Percentiles rank a stretch among this genome's conserved stretches.
Conservation (phyloP, 495 filamentous ascomycete species). For the Beverwykella pulmonaria region DNA sequence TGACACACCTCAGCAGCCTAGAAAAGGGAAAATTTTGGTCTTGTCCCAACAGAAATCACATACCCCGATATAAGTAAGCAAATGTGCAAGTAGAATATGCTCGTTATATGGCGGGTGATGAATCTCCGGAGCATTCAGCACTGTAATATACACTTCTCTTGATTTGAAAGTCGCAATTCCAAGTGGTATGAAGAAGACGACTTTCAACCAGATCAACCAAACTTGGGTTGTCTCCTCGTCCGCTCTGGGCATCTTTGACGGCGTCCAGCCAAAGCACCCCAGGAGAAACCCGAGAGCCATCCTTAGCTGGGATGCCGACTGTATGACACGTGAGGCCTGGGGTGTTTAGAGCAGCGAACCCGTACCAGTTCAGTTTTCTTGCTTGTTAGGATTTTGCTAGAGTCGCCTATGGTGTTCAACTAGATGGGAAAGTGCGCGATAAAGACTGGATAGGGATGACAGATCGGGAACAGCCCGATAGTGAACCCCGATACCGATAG, state of each 20-base stretch:
- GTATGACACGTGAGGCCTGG: too few species aligned
- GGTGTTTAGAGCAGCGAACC: not conserved
- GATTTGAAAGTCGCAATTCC: conserved; percentile 22
- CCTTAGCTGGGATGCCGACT: too few species aligned
- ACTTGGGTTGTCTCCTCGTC: conserved; percentile 14
- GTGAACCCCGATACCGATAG: too few species aligned
- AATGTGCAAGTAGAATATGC: conserved; percentile 15
- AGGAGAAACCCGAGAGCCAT: conserved; percentile 1
- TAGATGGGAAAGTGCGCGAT: not conserved
- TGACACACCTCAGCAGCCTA: not conserved
- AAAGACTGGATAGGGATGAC: not conserved
- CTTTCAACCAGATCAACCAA: conserved; percentile 18
- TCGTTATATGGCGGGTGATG: conserved; percentile 9
- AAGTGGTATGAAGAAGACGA: conserved; percentile 14
- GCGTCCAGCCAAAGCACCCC: conserved; percentile 4
- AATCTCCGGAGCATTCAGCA: conserved; percentile 13
- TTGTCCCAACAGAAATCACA: too few species aligned
- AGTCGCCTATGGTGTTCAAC: not conserved
- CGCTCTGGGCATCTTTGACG: conserved; percentile 13
- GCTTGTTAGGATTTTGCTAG: not conserved
- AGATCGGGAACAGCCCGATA: not conserved
- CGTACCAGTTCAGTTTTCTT: not conserved
- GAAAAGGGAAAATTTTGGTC: not conserved
- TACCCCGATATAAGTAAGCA: conserved; percentile 16
- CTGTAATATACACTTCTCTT: not conserved